A percentile compares a stretch with the other conserved stretches of the same genome.
phyloP scores from a whole-genome alignment of 345 rosid species.

The Hevea brasiliensis region DNA sequence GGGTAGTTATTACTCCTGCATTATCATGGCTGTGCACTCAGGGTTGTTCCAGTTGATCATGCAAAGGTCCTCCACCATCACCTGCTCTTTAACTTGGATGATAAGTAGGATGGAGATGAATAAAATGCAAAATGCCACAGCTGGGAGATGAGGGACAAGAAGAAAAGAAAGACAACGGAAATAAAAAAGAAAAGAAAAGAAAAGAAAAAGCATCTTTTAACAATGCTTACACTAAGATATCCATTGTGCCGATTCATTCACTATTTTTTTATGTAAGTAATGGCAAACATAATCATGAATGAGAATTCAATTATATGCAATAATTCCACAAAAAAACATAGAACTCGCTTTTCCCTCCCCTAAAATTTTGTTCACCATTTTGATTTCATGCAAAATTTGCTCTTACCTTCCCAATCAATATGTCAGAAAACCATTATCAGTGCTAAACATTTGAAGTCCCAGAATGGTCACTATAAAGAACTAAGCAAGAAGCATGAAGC shows the following conservation, averaged over 20 bases:
- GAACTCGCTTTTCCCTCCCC: background rate
- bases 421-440: background rate
- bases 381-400: too few species aligned
- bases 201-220: background rate
- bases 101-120: background rate
- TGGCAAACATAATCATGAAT: too few species aligned
- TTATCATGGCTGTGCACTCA: background rate
- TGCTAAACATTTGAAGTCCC: background rate
- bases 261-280: background rate
- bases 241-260: background rate
- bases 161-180: background rate
- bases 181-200: too few species aligned
- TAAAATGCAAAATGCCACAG: background rate
- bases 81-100: background rate
- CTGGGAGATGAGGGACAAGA: background rate
- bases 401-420: too few species aligned
- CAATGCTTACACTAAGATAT: background rate
- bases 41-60: background rate
- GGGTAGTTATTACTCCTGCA: background rate
- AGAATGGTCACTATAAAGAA: background rate
- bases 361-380: background rate
- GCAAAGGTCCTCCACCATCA: background rate
- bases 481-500: background rate
- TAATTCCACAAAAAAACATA: too few species aligned
- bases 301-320: too few species aligned